Percentiles rank a stretch among this genome's conserved stretches.
Evolutionary conservation across 805 yeast species (phyloP).

Genomic region (Candida argentea): DNA sequence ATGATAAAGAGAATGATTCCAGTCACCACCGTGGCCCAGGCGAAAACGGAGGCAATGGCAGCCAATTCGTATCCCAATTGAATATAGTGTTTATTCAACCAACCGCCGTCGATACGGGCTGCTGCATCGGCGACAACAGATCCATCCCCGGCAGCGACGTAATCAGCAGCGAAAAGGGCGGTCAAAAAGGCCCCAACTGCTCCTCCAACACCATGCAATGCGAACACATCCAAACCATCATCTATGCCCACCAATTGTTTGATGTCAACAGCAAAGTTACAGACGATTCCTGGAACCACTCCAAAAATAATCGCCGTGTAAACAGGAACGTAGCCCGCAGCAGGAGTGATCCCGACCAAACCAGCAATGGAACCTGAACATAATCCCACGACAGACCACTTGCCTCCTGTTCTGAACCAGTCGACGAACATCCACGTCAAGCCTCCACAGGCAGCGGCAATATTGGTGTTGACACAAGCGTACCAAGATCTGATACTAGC

Average conservation of each 20-base stretch:
- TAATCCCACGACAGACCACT: slow-evolving; percentile 90
- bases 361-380: slow-evolving; percentile 94
- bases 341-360: slow-evolving; percentile 91
- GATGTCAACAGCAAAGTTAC: slow-evolving; percentile 80
- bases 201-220: slow-evolving; percentile 93
- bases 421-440: slow-evolving; percentile 92
- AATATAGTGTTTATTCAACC: slow-evolving; percentile 73
- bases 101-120: slow-evolving; percentile 59
- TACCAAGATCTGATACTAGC: slow-evolving; percentile 90
- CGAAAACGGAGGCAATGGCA: slow-evolving; percentile 57
- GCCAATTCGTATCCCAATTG: slow-evolving; percentile 89
- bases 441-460: slow-evolving; percentile 92
- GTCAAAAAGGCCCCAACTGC: slow-evolving; percentile 74
- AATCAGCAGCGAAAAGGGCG: slow-evolving; percentile 88
- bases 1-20: slow-evolving; percentile 52
- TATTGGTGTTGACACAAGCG: slow-evolving; percentile 85
- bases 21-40: slow-evolving; percentile 71
- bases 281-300: slow-evolving; percentile 59
- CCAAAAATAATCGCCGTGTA: slow-evolving; percentile 86
- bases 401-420: slow-evolving; percentile 73
- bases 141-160: slow-evolving; percentile 78
- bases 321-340: slow-evolving; percentile 92
- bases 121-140: slow-evolving; percentile 26
- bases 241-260: slow-evolving; percentile 67
- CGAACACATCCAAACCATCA: slow-evolving; percentile 92